Conservation (phyloP, 2,329 filamentous ascomycete genomes). For the Colletotrichum tamarilloi region DNA sequence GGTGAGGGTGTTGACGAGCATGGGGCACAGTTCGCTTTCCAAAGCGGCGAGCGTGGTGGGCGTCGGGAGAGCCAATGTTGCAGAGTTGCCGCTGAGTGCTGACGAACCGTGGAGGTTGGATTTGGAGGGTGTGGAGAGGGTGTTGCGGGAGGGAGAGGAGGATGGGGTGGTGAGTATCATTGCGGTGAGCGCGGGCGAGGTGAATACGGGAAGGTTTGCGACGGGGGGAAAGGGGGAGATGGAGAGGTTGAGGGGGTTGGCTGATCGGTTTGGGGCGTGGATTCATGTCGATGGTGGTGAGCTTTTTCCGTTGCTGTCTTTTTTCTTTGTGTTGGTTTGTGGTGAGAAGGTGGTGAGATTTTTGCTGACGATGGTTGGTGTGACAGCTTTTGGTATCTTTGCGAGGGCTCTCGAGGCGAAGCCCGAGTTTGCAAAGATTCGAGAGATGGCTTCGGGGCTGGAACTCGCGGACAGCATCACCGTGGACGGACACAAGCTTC, state of each 20-base stretch:
- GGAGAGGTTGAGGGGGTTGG: constrained; percentile 72
- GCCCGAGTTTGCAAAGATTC: constrained; percentile 66
- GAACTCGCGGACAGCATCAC: constrained; percentile 90
- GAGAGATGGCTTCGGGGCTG: constrained; percentile 68
- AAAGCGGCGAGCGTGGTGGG: constrained; percentile 89
- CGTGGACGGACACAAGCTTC: constrained; percentile 88
- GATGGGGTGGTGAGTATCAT: constrained; percentile 76
- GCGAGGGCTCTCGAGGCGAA: constrained; percentile 71
- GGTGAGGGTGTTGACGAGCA: constrained; percentile 82
- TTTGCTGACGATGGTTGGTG: background rate
- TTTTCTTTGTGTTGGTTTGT: background rate
- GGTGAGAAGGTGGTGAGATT: background rate
- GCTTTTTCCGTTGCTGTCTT: constrained; percentile 36
- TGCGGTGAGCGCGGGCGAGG: constrained; percentile 85
- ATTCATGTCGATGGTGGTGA: constrained; percentile 85
- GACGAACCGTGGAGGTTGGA: constrained; percentile 77
- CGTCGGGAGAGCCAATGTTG: constrained; percentile 76
- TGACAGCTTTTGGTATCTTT: constrained; percentile 83
- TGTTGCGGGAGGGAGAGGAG: constrained; percentile 58
- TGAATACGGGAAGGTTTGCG: constrained; percentile 89
- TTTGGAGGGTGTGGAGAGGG: constrained; percentile 70
- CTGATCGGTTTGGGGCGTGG: constrained; percentile 82
- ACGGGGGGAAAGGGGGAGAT: constrained; percentile 68
- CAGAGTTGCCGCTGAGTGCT: constrained; percentile 63
- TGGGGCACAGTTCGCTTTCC: constrained; percentile 83